These are phyloP conservation scores for Boletus reticulatus DNA, from an alignment of 768 basidiomycete species.

Conservation along the genomic window DNA sequence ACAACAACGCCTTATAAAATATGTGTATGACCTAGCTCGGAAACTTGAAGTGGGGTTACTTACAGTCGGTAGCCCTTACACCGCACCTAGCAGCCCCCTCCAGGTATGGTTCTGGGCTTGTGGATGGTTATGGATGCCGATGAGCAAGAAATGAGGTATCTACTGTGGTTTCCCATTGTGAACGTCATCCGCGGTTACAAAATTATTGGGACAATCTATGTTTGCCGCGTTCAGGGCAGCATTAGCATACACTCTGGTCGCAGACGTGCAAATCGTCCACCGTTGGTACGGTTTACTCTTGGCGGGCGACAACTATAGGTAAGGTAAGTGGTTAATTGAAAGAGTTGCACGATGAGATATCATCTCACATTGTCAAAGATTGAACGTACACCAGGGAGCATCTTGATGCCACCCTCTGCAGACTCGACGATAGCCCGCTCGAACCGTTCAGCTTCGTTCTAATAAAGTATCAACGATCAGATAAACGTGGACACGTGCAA, in stretches of 20 bases:
- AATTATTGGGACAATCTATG: constrained; percentile 66
- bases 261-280: constrained; percentile 90
- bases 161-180: constrained; percentile 76
- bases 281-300: constrained; percentile 49
- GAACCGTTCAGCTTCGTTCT: constrained; percentile 76
- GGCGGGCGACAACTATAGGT: constrained; percentile 25
- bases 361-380: constrained; percentile 54
- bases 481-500: not conserved
- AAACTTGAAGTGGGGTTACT: constrained; percentile 9
- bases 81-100: constrained; percentile 74
- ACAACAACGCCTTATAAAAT: constrained; percentile 68
- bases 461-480: constrained; percentile 2
- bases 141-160: constrained; percentile 10
- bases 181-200: constrained; percentile 86
- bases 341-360: not conserved
- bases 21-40: not conserved
- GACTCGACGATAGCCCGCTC: constrained; percentile 74
- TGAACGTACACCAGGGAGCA: constrained; percentile 67
- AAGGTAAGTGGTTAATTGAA: constrained; percentile 6
- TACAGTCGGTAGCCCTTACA: constrained; percentile 44
- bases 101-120: constrained; percentile 86
- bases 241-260: constrained; percentile 72
- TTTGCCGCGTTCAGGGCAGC: constrained; percentile 66
- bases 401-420: constrained; percentile 58
- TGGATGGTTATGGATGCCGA: constrained; percentile 1